Evolutionary conservation across 192 early-diverging fungal genomes (phyloP), one percentile per base, ranked within the genome.

Genomic region (Gigaspora rosea): DNA sequence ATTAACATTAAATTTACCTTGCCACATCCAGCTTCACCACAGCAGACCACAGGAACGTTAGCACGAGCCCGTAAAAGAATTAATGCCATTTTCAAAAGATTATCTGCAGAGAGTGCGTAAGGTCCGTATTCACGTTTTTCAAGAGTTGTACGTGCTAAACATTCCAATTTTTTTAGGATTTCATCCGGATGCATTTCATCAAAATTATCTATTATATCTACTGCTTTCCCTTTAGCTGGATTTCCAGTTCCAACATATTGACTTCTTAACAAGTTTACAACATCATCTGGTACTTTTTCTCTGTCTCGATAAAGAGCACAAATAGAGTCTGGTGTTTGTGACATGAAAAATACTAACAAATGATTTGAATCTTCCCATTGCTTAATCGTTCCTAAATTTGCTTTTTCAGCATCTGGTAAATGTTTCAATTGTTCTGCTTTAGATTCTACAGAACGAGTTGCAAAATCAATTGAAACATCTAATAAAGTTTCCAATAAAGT

Each of bases 331-430:
- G 64, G 54, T 5, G 35, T 54, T 70, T 78, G 76, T 16, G 76
- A 78, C 46, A 70, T 41, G 49, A 78, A 78, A 54, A 78, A 71
- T 4, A 78, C 49, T n/a, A 78, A 78, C 16, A 78, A 78, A 67
- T 78, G 67, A 35, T 78, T 78, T 1, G 76, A 78, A 1, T 78
- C 76, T 16, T 67, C 68, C 76, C 76, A 78, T 41, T 57, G 54
- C 4, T 35, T 51, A 20, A 70, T 78, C 3, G 64, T 48, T 4
- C 51, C 49, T 2, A 78, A 16, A 13, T 16, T n/a, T 11, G 27
- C 49, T 41, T 46, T 66, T n/a, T 47, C 64, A n/a, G 15, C 64
- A n/a, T 46, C 36, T 7, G 35, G 2, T 18, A 36, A 16, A 65
- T 65, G 9, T 54, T 22, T 20, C 70, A 11, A 15, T 52, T 77